These are phyloP conservation scores for Circinella umbellata DNA, from an alignment of 371 early-diverging fungal genomes.

Conservation along the genomic window DNA sequence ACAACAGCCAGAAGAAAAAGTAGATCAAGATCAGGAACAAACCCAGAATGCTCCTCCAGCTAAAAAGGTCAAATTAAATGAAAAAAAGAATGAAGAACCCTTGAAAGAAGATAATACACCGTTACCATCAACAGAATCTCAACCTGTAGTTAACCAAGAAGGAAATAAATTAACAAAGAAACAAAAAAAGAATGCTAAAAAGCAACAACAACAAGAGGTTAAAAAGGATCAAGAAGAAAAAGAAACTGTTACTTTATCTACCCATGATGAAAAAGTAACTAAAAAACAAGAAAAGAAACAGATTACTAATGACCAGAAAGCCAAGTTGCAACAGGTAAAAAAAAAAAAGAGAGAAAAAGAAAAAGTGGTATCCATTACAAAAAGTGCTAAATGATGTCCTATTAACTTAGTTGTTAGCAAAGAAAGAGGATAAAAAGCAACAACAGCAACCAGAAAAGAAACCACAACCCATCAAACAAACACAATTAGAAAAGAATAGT, in stretches of 20 bases:
- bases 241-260: background rate
- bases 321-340: slow-evolving; percentile 34
- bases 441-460: background rate
- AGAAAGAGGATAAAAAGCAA: background rate
- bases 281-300: slow-evolving; percentile 5
- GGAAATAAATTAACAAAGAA: background rate
- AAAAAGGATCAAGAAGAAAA: slow-evolving; percentile 1
- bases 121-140: background rate
- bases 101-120: background rate
- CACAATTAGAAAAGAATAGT: background rate
- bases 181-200: slow-evolving; percentile 6
- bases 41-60: background rate
- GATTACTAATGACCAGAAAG: slow-evolving; percentile 12
- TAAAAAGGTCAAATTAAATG: slow-evolving; percentile 15
- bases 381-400: no score
- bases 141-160: background rate
- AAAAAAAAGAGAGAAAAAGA: no score
- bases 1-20: slow-evolving; percentile 9
- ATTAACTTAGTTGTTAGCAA: slow-evolving; percentile 4
- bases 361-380: no score
- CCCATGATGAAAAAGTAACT: background rate
- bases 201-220: slow-evolving; percentile 7
- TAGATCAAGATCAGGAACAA: slow-evolving; percentile 15
- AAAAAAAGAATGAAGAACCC: slow-evolving; percentile 1
- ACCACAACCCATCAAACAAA: background rate